phyloP scores from a whole-genome alignment of 2,329 filamentous ascomycete species.

The Penicillium thymicola region DNA sequence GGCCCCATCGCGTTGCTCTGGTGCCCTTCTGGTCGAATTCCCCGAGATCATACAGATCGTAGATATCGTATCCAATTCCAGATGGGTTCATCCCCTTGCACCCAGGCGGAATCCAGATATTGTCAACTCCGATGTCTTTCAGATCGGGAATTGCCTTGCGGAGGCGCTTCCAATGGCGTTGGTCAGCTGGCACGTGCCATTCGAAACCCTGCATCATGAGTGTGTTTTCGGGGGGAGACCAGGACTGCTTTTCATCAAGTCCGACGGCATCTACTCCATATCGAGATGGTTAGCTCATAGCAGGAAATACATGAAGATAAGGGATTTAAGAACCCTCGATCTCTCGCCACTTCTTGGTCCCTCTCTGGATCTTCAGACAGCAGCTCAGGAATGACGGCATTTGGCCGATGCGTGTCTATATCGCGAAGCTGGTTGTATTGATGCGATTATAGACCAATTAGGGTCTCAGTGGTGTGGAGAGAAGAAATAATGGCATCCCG shows the following conservation, averaged over 20 bases:
- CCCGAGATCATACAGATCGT: conserved; percentile 67
- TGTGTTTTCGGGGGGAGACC: conserved; percentile 29
- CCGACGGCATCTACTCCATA: conserved; percentile 21
- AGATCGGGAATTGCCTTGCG: conserved; percentile 51
- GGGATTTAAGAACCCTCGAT: conserved; percentile 5
- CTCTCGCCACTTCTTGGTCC: conserved; percentile 10
- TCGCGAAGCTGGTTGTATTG: not conserved
- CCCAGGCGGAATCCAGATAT: conserved; percentile 66
- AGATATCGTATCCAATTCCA: conserved; percentile 67
- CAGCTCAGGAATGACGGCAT: conserved; percentile 15
- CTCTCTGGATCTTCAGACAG: conserved; percentile 7
- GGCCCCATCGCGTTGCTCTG: conserved; percentile 65
- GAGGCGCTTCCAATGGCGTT: conserved; percentile 61
- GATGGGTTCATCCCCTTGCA: conserved; percentile 62
- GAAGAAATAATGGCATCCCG: not conserved
- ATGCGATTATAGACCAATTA: not conserved
- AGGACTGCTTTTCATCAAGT: conserved; percentile 24
- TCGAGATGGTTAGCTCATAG: not conserved
- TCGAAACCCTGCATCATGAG: conserved; percentile 69
- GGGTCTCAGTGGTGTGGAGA: not conserved
- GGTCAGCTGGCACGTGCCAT: conserved; percentile 65
- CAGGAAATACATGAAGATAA: not conserved
- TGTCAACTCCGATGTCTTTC: conserved; percentile 59
- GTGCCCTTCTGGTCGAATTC: conserved; percentile 69
- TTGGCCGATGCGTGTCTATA: not conserved